Percentiles rank a stretch among this genome's conserved stretches.
Evolutionary conservation across 371 early-diverging fungal species (phyloP).

Genomic region (Mortierella sp.): DNA sequence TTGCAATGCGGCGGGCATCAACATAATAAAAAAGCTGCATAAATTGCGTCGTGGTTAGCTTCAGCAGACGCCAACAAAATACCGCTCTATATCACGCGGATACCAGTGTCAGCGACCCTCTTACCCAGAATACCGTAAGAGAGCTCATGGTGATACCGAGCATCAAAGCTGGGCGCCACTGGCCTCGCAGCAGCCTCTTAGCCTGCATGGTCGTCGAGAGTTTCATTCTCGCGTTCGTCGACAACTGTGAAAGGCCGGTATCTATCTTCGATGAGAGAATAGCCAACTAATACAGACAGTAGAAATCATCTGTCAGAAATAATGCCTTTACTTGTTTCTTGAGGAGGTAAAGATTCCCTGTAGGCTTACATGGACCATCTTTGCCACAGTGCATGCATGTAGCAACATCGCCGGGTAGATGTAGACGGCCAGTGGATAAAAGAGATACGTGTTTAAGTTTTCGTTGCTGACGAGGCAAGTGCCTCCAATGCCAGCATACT

Average conservation of each 20-base stretch:
- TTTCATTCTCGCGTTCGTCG: conserved; percentile 21
- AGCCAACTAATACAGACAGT: conserved; percentile 17
- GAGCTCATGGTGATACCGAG: conserved; percentile 21
- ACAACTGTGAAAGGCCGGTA: conserved; percentile 37
- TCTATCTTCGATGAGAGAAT: conserved; percentile 43
- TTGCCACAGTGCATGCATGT: conserved; percentile 55
- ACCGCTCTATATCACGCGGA: background rate
- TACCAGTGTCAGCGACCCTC: background rate
- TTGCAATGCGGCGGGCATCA: conserved; percentile 25
- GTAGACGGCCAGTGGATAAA: conserved; percentile 55
- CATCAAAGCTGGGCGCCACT: conserved; percentile 56
- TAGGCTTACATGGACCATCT: conserved; percentile 50
- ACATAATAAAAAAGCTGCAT: conserved; percentile 49
- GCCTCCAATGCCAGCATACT: conserved; percentile 56
- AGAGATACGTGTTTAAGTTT: conserved; percentile 55
- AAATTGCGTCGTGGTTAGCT: background rate
- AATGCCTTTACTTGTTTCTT: too few species aligned
- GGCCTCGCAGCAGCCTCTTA: conserved; percentile 47
- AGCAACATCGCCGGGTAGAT: conserved; percentile 55
- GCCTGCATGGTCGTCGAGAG: conserved; percentile 50
- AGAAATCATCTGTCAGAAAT: background rate
- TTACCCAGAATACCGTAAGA: conserved; percentile 48
- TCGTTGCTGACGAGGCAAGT: conserved; percentile 51
- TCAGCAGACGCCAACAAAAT: background rate
- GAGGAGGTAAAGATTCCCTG: too few species aligned